phyloP scores from a whole-genome alignment of 169 alveolate species.

The Pseudocohnilembus persalinus region DNA sequence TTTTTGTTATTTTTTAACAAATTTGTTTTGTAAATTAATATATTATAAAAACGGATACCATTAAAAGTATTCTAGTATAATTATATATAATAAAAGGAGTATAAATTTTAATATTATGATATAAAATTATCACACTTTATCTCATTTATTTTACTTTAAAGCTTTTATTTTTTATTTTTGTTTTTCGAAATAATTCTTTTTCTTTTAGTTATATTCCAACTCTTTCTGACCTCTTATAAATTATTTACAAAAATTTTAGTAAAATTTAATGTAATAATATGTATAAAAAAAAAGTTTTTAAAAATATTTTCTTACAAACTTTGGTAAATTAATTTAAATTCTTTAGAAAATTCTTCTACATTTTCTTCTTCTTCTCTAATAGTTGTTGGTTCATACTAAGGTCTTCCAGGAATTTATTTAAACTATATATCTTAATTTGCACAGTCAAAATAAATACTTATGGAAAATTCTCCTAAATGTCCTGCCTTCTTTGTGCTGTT shows the following conservation, averaged over 20 bases:
- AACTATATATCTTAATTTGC: not conserved
- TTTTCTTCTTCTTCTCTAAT: not conserved
- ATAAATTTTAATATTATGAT: no score
- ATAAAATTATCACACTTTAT: no score
- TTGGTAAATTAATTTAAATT: no score
- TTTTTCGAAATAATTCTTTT: not conserved
- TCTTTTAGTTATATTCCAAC: not conserved
- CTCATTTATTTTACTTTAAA: not conserved
- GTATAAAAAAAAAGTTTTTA: no score
- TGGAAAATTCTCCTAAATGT: not conserved
- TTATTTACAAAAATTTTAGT: no score
- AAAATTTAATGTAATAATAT: no score
- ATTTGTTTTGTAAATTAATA: no score
- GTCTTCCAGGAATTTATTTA: not conserved
- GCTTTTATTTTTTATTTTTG: no score
- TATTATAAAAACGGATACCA: no score
- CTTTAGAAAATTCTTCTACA: not conserved
- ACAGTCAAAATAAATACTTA: not conserved
- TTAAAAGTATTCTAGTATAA: no score
- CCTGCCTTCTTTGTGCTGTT: not conserved
- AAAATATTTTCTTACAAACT: not conserved
- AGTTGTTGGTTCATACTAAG: not conserved
- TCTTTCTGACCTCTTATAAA: not conserved
- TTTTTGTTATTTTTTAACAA: no score
- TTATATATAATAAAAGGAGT: no score